A percentile compares a stretch with the other conserved stretches of the same genome.
phyloP scores from a whole-genome alignment of 108 stramenopile genomes.

The Skeletonema marinoi region DNA sequence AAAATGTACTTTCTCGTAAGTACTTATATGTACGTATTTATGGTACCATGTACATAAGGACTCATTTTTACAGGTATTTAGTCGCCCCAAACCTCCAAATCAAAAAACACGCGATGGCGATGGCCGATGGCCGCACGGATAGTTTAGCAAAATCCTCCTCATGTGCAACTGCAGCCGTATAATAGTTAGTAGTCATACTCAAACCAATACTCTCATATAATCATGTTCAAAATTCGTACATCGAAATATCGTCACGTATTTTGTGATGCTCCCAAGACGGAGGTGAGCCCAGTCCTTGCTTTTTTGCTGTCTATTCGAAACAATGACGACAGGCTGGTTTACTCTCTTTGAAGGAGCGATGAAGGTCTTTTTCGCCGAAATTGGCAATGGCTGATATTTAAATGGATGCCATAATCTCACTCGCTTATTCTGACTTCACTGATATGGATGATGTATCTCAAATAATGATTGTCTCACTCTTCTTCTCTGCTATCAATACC shows the following conservation, averaged over 20 bases:
- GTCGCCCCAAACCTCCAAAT: too few species aligned
- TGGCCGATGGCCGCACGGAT: too few species aligned
- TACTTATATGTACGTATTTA: too few species aligned
- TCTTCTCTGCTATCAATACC: not conserved
- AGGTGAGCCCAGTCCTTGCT: constrained; percentile 55
- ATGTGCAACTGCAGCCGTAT: too few species aligned
- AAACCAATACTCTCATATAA: constrained; percentile 4
- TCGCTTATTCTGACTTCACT: not conserved
- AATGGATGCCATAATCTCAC: not conserved
- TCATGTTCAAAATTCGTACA: constrained; percentile 86
- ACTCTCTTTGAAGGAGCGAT: not conserved
- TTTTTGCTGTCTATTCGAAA: not conserved
- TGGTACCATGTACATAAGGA: too few species aligned
- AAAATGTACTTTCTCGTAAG: too few species aligned
- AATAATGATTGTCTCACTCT: not conserved
- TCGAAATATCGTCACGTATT: constrained; percentile 91
- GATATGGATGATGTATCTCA: not conserved
- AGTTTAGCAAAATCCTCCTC: too few species aligned
- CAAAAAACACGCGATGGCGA: too few species aligned
- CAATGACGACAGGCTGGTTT: constrained; percentile 1
- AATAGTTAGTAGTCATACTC: not conserved
- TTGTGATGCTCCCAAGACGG: constrained; percentile 85
- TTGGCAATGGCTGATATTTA: not conserved
- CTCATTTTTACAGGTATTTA: too few species aligned
- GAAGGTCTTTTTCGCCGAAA: not conserved